Base-by-base conservation (phyloP, 176 grass and related monocot species). In the Bolboschoenus planiculmis region DNA sequence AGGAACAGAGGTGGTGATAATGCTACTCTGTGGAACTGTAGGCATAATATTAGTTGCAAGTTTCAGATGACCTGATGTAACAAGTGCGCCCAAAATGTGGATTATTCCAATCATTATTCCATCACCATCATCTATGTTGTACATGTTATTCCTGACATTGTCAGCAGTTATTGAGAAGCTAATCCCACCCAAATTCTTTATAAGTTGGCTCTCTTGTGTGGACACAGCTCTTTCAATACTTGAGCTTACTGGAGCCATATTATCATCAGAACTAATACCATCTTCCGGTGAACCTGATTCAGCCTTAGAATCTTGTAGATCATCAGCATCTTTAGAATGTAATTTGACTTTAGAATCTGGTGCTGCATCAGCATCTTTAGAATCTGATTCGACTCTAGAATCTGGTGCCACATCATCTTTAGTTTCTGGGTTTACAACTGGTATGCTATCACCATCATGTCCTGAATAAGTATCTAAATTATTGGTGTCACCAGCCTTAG, bases 61-160 rank as follows among this genome's bases (percentile, higher is more conserved):
- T 84, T 93, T 98, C 66, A 98, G 82, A 80, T 95, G 89, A 80
- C 92, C 87, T 73, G 91, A 95, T 64, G 87, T 85, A 83, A 98
- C 86, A 64, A 98, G 86, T 89, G 95, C 89, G 56, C 95, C 92
- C 14, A 98, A 86, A 83, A 98, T 90, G 87, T 83, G 93, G 84
- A 95, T 91, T 79, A 98, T 95, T 77, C 95, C 95, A 78, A 98
- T 89, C 86, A 95, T 64, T 80, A 93, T 88, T 85, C 92, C 95
- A 92, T 98, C 95, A 77, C 86, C 86, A 79, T 91, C 92, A 67
- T 98, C 95, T 64, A 98, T 90, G 89, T 93, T 98, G 84, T 98
- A 92, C 58, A 89, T 86, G 67, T 97, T 97, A 82, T 92, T 98
- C 65, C 86, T 88, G 72, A 91, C 91, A 90, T 93, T 98, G 24